Percentiles rank a stretch among this genome's conserved stretches.
Conservation (phyloP, 352 stramenopile species). For the Globisporangium spinosum region DNA sequence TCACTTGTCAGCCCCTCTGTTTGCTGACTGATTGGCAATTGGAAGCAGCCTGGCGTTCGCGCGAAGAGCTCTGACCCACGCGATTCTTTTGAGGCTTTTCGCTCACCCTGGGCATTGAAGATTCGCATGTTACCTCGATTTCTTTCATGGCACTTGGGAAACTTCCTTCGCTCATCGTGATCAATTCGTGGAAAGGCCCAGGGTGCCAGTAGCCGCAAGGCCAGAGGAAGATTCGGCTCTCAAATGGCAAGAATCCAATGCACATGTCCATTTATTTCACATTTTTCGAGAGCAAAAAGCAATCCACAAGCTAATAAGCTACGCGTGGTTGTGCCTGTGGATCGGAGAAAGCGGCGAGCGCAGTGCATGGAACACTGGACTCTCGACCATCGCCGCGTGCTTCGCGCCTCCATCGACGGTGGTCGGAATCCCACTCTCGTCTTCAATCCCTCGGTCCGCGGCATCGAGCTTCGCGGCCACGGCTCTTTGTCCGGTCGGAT, state of each 20-base stretch:
- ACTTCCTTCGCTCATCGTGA: neutral
- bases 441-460: neutral
- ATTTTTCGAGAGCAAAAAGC: neutral
- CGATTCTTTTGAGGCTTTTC: neutral
- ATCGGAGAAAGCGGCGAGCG: constrained; percentile 12
- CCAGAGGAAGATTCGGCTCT: neutral
- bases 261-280: neutral
- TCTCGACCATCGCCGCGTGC: neutral
- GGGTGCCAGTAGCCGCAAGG: neutral
- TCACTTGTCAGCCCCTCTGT: neutral
- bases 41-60: neutral
- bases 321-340: neutral
- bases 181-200: neutral
- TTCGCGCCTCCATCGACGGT: neutral
- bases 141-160: neutral
- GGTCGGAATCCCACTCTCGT: constrained; percentile 9
- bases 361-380: constrained; percentile 8
- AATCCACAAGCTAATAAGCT: neutral
- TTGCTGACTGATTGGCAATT: neutral
- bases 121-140: neutral
- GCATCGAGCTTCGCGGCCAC: neutral
- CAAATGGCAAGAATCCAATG: neutral
- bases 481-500: constrained; percentile 2
- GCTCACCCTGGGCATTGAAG: neutral
- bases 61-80: neutral